Evolutionary conservation across 2,329 filamentous ascomycete species (phyloP).

Genomic region (Sporothrix pallida): DNA sequence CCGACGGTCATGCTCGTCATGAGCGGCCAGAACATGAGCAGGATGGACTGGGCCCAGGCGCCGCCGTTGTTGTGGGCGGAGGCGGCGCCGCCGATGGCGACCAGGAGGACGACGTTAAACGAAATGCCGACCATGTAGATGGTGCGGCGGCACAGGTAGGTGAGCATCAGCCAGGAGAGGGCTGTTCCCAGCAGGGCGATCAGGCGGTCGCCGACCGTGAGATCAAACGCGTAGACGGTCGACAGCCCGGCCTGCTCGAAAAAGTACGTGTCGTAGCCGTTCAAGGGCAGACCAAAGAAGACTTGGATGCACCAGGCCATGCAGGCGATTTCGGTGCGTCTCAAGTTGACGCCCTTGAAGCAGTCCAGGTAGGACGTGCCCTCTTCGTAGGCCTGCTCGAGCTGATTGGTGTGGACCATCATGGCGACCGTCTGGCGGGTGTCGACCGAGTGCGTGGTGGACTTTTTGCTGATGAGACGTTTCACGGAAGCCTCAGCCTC

Average conservation of each 20-base stretch:
- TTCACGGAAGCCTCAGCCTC: conserved; percentile 51
- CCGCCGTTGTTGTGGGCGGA: conserved; percentile 7
- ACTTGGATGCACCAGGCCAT: conserved; percentile 36
- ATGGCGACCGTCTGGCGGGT: conserved; percentile 57
- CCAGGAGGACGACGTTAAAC: background rate
- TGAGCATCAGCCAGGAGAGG: conserved; percentile 28
- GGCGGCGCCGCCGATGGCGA: conserved; percentile 11
- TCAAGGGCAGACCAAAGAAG: conserved; percentile 1
- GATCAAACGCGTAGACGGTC: conserved; percentile 11
- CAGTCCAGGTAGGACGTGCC: conserved; percentile 58
- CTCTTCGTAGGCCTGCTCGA: conserved; percentile 58
- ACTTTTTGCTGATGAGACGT: conserved; percentile 42
- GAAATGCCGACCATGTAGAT: conserved; percentile 23
- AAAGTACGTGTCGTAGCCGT: conserved; percentile 32
- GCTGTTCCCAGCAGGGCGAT: conserved; percentile 15
- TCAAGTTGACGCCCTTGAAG: conserved; percentile 54
- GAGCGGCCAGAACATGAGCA: conserved; percentile 26
- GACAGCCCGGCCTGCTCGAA: conserved; percentile 30
- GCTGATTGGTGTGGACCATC: conserved; percentile 63
- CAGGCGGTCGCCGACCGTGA: conserved; percentile 27
- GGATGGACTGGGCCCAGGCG: conserved; percentile 28
- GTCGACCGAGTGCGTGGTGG: conserved; percentile 53
- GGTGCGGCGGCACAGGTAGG: conserved; percentile 16
- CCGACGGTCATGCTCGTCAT: conserved; percentile 24
- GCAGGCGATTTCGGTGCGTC: conserved; percentile 59